These are phyloP conservation scores for Nakataea oryzae DNA, from an alignment of 2,329 filamentous ascomycete genomes.

Conservation along the genomic window DNA sequence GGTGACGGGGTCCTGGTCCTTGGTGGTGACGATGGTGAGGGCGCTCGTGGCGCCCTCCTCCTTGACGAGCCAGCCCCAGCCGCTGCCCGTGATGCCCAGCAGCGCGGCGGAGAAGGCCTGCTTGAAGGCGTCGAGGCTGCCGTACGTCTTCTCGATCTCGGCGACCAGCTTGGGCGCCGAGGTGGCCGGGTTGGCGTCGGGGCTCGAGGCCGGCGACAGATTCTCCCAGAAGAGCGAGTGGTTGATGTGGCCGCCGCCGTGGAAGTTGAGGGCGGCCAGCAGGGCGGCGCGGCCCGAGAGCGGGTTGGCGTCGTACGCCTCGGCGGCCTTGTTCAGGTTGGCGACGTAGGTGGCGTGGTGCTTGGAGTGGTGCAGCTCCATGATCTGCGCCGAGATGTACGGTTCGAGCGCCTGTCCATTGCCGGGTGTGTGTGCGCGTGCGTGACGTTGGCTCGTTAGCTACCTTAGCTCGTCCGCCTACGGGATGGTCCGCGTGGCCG, in stretches of 20 bases:
- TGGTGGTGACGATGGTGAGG: slow-evolving; percentile 67
- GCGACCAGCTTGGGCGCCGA: slow-evolving; percentile 30
- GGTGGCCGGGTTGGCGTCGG: slow-evolving; percentile 38
- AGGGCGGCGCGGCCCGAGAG: slow-evolving; percentile 46
- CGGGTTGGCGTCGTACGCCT: slow-evolving; percentile 53
- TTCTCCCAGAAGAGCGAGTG: slow-evolving; percentile 63
- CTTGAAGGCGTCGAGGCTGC: slow-evolving; percentile 55
- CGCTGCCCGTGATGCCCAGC: slow-evolving; percentile 68
- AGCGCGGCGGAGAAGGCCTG: slow-evolving; percentile 55
- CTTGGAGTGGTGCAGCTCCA: slow-evolving; percentile 91
- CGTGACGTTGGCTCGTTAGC: no score
- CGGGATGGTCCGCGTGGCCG: no score
- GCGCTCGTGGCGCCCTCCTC: slow-evolving; percentile 38
- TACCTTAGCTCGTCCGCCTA: no score
- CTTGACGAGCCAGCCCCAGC: slow-evolving; percentile 80
- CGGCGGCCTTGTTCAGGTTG: slow-evolving; percentile 70
- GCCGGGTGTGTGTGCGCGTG: no score
- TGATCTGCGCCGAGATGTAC: slow-evolving; percentile 76
- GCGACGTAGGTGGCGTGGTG: slow-evolving; percentile 93
- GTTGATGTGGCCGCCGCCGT: slow-evolving; percentile 58
- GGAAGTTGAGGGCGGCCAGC: slow-evolving; percentile 55
- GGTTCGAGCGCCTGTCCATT: slow-evolving; percentile 60
- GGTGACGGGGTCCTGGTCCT: slow-evolving; percentile 69
- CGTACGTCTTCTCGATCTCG: slow-evolving; percentile 57
- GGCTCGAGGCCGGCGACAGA: slow-evolving; percentile 49